phyloP scores from a whole-genome alignment of 352 stramenopile species.

The Peronospora destructor region DNA sequence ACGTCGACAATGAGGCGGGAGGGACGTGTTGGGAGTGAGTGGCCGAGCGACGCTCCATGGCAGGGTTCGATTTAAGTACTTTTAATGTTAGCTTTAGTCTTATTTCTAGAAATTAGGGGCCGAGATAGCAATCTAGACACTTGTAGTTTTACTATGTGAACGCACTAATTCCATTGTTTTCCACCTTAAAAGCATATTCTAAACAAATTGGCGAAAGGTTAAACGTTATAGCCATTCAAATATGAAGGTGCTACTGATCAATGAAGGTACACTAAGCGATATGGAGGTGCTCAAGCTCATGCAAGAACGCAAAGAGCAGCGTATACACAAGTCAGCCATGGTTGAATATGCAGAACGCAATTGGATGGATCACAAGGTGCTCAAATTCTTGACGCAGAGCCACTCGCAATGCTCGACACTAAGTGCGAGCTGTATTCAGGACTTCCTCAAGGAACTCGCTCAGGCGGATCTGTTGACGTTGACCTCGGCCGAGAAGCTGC shows the following conservation, averaged over 20 bases:
- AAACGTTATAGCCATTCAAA: background rate
- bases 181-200: background rate
- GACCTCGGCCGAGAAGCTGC: slow-evolving; percentile 65
- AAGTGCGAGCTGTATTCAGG: slow-evolving; percentile 41
- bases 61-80: slow-evolving; percentile 13
- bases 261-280: slow-evolving; percentile 74
- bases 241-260: slow-evolving; percentile 84
- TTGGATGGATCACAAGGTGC: slow-evolving; percentile 87
- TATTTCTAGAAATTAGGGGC: slow-evolving; percentile 24
- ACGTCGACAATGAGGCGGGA: slow-evolving; percentile 23
- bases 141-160: slow-evolving; percentile 28
- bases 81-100: slow-evolving; percentile 35
- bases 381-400: slow-evolving; percentile 78
- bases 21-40: slow-evolving; percentile 10
- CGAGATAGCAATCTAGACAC: slow-evolving; percentile 22
- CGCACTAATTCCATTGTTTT: slow-evolving; percentile 21
- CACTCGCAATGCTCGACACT: slow-evolving; percentile 55
- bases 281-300: slow-evolving; percentile 76
- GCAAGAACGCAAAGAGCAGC: slow-evolving; percentile 71
- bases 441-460: slow-evolving; percentile 51
- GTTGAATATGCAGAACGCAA: slow-evolving; percentile 79
- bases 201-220: background rate
- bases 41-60: slow-evolving; percentile 5
- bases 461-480: slow-evolving; percentile 41
- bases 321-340: slow-evolving; percentile 68